Conservation (phyloP, 2,329 filamentous ascomycete species). For the Fusarium sororula region DNA sequence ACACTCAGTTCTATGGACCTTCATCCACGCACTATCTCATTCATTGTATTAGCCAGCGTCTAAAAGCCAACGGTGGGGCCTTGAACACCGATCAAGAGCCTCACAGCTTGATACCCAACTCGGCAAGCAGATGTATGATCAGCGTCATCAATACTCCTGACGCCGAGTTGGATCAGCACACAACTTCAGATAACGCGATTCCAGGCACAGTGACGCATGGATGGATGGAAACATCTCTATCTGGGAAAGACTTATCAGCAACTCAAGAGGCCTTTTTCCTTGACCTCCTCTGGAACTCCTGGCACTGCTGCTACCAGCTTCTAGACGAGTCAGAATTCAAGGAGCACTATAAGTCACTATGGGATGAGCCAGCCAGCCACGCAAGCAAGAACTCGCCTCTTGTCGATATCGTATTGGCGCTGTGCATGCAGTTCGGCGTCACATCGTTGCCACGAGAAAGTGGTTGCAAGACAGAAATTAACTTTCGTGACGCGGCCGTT, state of each 20-base stretch:
- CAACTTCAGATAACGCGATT: fast-evolving
- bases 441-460: background rate
- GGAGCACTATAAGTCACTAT: background rate
- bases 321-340: background rate
- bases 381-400: background rate
- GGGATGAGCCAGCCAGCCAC: fast-evolving
- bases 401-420: background rate
- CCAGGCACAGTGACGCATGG: fast-evolving
- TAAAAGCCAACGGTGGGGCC: fast-evolving
- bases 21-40: background rate
- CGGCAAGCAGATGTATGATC: background rate
- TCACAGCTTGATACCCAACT: background rate
- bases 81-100: fast-evolving
- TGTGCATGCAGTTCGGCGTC: background rate
- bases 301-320: background rate
- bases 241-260: background rate
- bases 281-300: background rate
- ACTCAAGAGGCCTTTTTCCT: background rate
- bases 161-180: background rate
- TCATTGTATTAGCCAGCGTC: background rate
- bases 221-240: background rate
- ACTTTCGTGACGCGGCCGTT: background rate
- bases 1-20: background rate
- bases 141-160: background rate
- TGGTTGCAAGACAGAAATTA: background rate